Percentiles rank a stretch among this genome's conserved stretches.
Conservation (phyloP, 208 protist species). For the Trypanosoma cruzi region DNA sequence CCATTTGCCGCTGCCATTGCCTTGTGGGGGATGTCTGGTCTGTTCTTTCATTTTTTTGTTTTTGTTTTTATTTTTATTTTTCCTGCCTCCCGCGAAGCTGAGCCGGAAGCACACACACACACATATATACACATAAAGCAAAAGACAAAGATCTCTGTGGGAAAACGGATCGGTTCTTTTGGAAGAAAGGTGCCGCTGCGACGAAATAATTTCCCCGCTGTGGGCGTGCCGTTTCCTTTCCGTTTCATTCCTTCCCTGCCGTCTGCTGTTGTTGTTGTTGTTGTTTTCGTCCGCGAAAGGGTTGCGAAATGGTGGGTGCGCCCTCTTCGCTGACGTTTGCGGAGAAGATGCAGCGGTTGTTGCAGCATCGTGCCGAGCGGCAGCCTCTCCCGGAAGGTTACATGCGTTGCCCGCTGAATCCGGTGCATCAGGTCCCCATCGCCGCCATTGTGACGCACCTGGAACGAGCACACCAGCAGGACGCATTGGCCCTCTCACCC, state of each 20-base stretch:
- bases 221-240: too few relatives aligned
- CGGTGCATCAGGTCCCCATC: slow-evolving; percentile 37
- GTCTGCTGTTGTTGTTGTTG: background rate
- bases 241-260: background rate
- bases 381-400: slow-evolving; percentile 20
- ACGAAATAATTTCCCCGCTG: background rate
- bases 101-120: background rate
- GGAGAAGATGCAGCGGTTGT: slow-evolving; percentile 22
- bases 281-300: background rate
- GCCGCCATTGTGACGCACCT: slow-evolving; percentile 37
- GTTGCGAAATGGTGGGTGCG: background rate
- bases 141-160: background rate
- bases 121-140: background rate
- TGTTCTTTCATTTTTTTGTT: background rate
- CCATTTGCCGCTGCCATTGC: background rate
- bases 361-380: slow-evolving; percentile 13
- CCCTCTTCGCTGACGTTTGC: slow-evolving; percentile 14
- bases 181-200: background rate
- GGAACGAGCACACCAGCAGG: slow-evolving; percentile 28
- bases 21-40: background rate
- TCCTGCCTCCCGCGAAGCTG: background rate
- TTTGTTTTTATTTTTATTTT: background rate
- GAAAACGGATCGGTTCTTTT: background rate
- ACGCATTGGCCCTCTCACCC: slow-evolving; percentile 26
- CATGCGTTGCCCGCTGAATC: slow-evolving; percentile 47